A percentile compares a stretch with the other conserved stretches of the same genome.
phyloP scores from a whole-genome alignment of 1,284 basidiomycete genomes.

The Cerioporus squamosus region DNA sequence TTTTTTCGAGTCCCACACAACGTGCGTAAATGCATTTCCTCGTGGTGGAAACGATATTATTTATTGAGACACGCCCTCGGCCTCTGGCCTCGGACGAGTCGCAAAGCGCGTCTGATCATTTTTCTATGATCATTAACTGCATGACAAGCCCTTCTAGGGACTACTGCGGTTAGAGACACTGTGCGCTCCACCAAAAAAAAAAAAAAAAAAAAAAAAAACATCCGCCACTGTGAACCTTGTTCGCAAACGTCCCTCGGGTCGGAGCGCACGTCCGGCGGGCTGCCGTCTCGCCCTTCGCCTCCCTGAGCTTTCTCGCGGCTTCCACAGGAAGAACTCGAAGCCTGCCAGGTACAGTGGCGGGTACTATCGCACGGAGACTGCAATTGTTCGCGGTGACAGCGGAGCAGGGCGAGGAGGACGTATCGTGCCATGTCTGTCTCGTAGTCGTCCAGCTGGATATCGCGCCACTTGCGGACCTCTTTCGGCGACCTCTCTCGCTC shows the following conservation, averaged over 20 bases:
- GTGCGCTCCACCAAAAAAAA: conserved; percentile 11
- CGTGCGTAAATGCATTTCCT: conserved; percentile 22
- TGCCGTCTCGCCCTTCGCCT: neutral
- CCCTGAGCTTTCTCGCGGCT: no score
- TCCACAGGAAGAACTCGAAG: no score
- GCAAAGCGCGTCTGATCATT: neutral
- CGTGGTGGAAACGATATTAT: neutral
- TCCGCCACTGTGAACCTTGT: conserved; percentile 24
- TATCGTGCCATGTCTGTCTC: conserved; percentile 38
- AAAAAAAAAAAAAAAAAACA: conserved; percentile 6
- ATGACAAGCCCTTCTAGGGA: neutral
- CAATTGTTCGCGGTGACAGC: conserved; percentile 25
- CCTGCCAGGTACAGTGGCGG: neutral
- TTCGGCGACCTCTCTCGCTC: conserved; percentile 27
- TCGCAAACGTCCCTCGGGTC: neutral
- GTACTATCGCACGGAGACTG: neutral
- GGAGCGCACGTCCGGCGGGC: neutral
- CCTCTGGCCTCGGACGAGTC: neutral
- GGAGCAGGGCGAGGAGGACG: conserved; percentile 33
- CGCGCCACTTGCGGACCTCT: conserved; percentile 28
- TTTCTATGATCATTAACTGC: neutral
- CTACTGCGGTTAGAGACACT: neutral
- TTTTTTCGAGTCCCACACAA: conserved; percentile 20
- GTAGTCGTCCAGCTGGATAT: conserved; percentile 35
- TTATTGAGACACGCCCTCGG: neutral